Evolutionary conservation across 495 filamentous ascomycete species (phyloP).

Genomic region (Hypoxylon lienhwacheense): DNA sequence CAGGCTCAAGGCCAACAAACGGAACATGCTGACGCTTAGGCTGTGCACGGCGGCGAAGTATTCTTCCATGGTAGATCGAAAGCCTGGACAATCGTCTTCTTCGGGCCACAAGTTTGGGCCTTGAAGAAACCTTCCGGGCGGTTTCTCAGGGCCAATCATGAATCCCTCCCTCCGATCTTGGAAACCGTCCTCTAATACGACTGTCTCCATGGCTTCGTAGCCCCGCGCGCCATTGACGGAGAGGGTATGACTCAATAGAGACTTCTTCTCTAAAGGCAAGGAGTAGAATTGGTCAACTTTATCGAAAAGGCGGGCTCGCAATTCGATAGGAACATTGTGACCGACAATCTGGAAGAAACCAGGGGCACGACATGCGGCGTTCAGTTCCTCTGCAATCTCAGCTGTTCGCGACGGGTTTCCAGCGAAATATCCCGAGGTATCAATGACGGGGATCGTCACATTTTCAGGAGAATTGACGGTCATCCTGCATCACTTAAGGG

Average conservation of each 20-base stretch:
- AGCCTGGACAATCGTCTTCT: conserved; percentile 31
- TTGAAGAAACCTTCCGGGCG: conserved; percentile 40
- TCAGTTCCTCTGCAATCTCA: conserved; percentile 36
- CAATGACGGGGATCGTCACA: conserved; percentile 33
- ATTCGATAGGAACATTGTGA: conserved; percentile 43
- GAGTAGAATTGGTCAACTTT: conserved; percentile 27
- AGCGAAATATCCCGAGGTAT: conserved; percentile 33
- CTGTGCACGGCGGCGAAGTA: conserved; percentile 41
- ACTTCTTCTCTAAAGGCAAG: conserved; percentile 26
- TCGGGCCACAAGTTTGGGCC: conserved; percentile 56
- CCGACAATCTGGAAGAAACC: conserved; percentile 61
- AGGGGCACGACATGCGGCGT: conserved; percentile 52
- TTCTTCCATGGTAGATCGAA: conserved; percentile 39
- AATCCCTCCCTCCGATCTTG: conserved; percentile 36
- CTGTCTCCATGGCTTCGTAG: conserved; percentile 35
- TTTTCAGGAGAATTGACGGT: not conserved
- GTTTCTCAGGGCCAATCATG: conserved; percentile 36
- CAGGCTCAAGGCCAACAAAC: conserved; percentile 47
- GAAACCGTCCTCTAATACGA: conserved; percentile 29
- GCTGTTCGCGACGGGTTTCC: conserved; percentile 16
- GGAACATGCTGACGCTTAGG: conserved; percentile 43
- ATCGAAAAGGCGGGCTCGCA: conserved; percentile 28
- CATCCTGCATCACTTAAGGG: conserved; percentile 18
- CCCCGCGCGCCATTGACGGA: conserved; percentile 31
- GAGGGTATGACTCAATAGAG: conserved; percentile 13